A percentile compares a stretch with the other conserved stretches of the same genome.
Conservation (phyloP, 2,329 filamentous ascomycete genomes). For the Colletotrichum magnum region DNA sequence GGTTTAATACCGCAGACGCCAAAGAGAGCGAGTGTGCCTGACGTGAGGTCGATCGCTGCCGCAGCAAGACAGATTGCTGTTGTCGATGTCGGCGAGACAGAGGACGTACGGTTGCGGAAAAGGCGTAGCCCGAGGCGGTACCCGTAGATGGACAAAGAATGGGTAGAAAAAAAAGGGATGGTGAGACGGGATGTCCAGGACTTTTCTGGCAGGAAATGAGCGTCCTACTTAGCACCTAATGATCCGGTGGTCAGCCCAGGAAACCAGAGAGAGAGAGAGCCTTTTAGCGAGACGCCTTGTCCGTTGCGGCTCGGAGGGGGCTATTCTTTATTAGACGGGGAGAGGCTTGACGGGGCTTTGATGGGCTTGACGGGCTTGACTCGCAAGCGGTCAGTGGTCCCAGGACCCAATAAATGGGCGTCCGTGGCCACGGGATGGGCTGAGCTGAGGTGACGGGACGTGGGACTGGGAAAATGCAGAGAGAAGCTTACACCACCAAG, state of each 20-base stretch:
- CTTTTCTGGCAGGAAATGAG: constrained; percentile 26
- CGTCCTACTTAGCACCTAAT: constrained; percentile 24
- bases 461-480: constrained; percentile 1
- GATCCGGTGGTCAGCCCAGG: constrained; percentile 30
- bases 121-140: constrained; percentile 23
- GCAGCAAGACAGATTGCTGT: constrained; percentile 7
- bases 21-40: constrained; percentile 1
- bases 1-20: constrained; percentile 15
- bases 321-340: constrained; percentile 15
- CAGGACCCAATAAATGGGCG: constrained; percentile 22
- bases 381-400: constrained; percentile 28
- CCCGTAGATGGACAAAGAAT: constrained; percentile 28
- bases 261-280: background rate
- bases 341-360: constrained; percentile 16
- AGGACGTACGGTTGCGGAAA: constrained; percentile 26
- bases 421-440: constrained; percentile 28
- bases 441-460: constrained; percentile 29
- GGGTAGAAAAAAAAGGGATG: constrained; percentile 18
- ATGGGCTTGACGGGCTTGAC: constrained; percentile 27
- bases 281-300: constrained; percentile 22
- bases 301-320: constrained; percentile 30
- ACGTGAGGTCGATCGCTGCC: constrained; percentile 26
- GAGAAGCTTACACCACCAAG: constrained; percentile 20
- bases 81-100: constrained; percentile 28
- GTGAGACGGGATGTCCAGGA: constrained; percentile 23